Conservation (phyloP, 2,329 filamentous ascomycete genomes). For the Apiospora saccharicola region DNA sequence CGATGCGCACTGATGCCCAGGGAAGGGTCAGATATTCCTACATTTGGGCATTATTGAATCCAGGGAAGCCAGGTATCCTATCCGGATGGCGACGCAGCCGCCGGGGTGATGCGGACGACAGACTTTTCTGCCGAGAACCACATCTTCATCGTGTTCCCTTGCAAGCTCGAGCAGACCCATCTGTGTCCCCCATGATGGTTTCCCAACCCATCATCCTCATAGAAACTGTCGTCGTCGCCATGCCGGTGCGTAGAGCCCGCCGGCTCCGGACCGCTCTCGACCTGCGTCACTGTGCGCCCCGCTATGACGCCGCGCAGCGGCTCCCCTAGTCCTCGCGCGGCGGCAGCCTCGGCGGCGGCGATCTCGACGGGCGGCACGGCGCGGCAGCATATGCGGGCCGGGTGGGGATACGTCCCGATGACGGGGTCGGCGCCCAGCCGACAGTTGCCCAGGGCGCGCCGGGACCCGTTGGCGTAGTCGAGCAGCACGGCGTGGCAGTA, state of each 20-base stretch:
- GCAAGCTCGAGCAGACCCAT: background rate
- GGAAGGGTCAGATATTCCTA: background rate
- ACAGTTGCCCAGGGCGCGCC: conserved; percentile 23
- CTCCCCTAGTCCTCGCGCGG: too few species aligned
- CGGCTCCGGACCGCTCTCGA: background rate
- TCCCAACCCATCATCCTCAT: background rate
- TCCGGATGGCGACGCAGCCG: background rate
- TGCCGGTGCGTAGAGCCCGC: background rate
- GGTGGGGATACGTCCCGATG: background rate
- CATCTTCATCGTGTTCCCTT: background rate
- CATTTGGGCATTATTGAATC: background rate
- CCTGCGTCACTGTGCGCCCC: background rate
- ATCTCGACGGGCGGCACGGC: background rate
- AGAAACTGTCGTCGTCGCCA: background rate
- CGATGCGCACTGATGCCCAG: too few species aligned
- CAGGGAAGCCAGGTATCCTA: background rate
- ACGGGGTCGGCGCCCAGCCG: conserved; percentile 17
- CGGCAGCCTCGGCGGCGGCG: too few species aligned
- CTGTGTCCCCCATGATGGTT: background rate
- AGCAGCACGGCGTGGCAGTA: conserved; percentile 19
- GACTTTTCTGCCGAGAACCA: background rate
- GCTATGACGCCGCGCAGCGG: too few species aligned
- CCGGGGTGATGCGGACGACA: background rate
- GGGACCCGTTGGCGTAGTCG: conserved; percentile 24
- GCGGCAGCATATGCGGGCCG: background rate